A percentile compares a stretch with the other conserved stretches of the same genome.
phyloP scores from a whole-genome alignment of 1,284 basidiomycete species.

The Trametes sp. region DNA sequence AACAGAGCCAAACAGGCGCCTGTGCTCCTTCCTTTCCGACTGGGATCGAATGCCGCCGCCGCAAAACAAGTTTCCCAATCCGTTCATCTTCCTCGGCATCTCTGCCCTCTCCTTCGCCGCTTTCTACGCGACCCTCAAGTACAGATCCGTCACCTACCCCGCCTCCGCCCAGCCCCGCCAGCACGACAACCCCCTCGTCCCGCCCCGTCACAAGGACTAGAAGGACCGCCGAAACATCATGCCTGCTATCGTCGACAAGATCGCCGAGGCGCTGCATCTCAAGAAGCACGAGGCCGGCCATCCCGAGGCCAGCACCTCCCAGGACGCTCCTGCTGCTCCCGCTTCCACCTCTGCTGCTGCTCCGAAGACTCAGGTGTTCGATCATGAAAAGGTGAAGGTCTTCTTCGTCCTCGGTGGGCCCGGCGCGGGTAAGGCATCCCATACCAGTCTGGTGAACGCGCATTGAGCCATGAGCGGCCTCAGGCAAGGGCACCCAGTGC shows the following conservation, averaged over 20 bases:
- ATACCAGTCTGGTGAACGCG: neutral
- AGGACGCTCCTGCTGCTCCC: slow-evolving; percentile 10
- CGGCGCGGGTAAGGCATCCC: slow-evolving; percentile 76
- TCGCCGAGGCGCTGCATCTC: slow-evolving; percentile 54
- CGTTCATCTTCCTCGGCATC: slow-evolving; percentile 64
- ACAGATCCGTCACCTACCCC: slow-evolving; percentile 63
- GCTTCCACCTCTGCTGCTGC: slow-evolving; percentile 5
- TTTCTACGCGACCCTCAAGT: slow-evolving; percentile 63
- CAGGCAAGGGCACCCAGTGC: slow-evolving; percentile 98
- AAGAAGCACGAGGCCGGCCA: slow-evolving; percentile 31
- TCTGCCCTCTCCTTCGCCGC: slow-evolving; percentile 61
- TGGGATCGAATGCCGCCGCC: slow-evolving; percentile 32
- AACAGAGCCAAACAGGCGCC: slow-evolving; percentile 26
- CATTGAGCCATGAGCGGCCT: slow-evolving; percentile 2
- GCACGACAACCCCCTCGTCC: slow-evolving; percentile 70
- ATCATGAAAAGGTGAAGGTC: slow-evolving; percentile 82
- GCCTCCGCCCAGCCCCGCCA: slow-evolving; percentile 69
- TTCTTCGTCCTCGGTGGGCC: slow-evolving; percentile 98
- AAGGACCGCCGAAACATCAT: slow-evolving; percentile 36
- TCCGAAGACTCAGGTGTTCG: slow-evolving; percentile 62
- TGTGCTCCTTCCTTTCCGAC: slow-evolving; percentile 27
- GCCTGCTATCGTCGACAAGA: slow-evolving; percentile 58
- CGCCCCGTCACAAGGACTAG: slow-evolving; percentile 57
- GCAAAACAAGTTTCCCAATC: slow-evolving; percentile 60
- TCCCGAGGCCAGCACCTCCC: slow-evolving; percentile 7